These are phyloP conservation scores for Solanum ossicruentum DNA, from an alignment of 257 asterid species.

Conservation along the genomic window DNA sequence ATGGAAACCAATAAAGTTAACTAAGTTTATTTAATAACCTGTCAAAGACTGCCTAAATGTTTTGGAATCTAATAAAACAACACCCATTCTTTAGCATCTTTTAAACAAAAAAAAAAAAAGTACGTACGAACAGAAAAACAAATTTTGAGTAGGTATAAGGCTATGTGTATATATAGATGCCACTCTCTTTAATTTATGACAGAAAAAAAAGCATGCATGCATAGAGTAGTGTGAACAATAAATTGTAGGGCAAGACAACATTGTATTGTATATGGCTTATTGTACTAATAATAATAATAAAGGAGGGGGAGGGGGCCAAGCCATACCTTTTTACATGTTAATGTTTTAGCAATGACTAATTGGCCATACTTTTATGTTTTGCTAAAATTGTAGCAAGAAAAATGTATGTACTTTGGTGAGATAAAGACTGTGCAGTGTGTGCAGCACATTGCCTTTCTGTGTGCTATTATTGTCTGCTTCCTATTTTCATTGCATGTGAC, in stretches of 20 bases:
- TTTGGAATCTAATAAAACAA: background rate
- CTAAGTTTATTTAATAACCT: background rate
- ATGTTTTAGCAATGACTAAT: background rate
- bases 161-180: background rate
- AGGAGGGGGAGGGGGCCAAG: background rate
- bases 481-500: conserved; percentile 9
- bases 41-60: background rate
- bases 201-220: background rate
- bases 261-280: background rate
- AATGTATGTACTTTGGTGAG: background rate
- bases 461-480: conserved; percentile 14
- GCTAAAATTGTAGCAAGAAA: background rate
- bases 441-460: conserved; percentile 8
- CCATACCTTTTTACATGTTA: background rate
- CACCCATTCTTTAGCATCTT: background rate
- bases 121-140: background rate
- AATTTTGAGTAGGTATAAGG: background rate
- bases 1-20: background rate
- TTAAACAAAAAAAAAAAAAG: background rate
- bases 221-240: background rate
- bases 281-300: background rate
- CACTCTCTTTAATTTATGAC: background rate
- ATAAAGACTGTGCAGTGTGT: conserved; percentile 1
- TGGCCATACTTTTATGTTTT: conserved; percentile 14
- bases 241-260: background rate